Evolutionary conservation across 1,284 basidiomycete species (phyloP), one percentile per base, ranked within the genome.

Genomic region (Fistulinella staudtii): DNA sequence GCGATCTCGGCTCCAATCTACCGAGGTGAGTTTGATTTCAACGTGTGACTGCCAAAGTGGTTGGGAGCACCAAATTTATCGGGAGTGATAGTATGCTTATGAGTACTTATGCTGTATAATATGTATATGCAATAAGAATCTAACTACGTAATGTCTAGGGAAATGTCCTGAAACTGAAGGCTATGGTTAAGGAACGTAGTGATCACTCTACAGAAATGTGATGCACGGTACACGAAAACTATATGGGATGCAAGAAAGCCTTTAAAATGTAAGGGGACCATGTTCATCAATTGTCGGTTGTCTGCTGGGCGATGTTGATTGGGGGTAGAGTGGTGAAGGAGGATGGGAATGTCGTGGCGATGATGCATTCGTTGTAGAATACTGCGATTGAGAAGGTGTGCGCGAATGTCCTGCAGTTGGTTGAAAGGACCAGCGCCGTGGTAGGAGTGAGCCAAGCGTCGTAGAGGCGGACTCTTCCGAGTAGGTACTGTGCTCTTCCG

Each of bases 381-480:
- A 60, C 27, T 64, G 64, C 8, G 58, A 60, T 42, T 63, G 63
- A 30, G 67, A 66, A 38, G 45, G 61, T 6, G 55, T 53, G 29
- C 61, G 62, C 30, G 68, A 66, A 41, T 63, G 56, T 36, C 60
- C 63, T 15, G 60, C 57, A 35, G 71, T 72, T 37, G 63, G 66
- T 29, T 68, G 69, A 46, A 71, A 64, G 11, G 73, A 74, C 73
- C 71, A 75, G 33, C 70, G 61, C n/a, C 65, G 57, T 5, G 72
- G 73, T 9, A 74, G 57, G 20, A 68, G 55, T 35, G 71, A 70
- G 33, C 72, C 73, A 8, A 74, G 63, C 7, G 63, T 69, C 20
- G 66, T 67, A 5, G 67, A 69, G 28, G 61, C 62, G 3, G 67
- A 69, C 40, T 65, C 67, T 30, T 66, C 64, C 4, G 61, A 66